A percentile compares a stretch with the other conserved stretches of the same genome.
Evolutionary conservation across 2,329 filamentous ascomycete genomes (phyloP).

Genomic region (Tolypocladium amazonense): DNA sequence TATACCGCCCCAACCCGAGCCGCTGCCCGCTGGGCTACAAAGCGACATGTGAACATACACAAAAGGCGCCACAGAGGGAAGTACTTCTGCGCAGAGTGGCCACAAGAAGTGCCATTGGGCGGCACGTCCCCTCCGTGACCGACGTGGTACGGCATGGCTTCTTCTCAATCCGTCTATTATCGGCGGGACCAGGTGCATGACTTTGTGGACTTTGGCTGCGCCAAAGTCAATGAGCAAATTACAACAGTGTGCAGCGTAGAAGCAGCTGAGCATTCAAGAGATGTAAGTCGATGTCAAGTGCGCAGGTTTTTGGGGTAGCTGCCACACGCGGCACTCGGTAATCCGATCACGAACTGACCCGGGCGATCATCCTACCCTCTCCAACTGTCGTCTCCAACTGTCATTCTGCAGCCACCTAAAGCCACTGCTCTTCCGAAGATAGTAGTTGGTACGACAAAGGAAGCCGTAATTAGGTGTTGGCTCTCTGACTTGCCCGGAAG

Average conservation of each 20-base stretch:
- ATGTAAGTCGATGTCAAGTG: not conserved
- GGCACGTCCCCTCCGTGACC: not conserved
- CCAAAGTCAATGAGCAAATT: not conserved
- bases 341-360: not conserved
- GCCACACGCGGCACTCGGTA: not conserved
- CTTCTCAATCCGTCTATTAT: not conserved
- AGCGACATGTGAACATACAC: slow-evolving; percentile 1
- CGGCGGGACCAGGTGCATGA: not conserved
- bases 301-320: not conserved
- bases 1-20: slow-evolving; percentile 1
- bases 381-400: not conserved
- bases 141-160: not conserved
- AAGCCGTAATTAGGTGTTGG: not conserved
- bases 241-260: too few species aligned
- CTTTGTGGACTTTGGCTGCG: not conserved
- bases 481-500: not conserved
- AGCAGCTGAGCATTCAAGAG: not conserved
- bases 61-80: not conserved
- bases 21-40: not conserved
- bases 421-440: not conserved
- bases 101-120: not conserved
- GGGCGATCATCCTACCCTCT: slow-evolving; percentile 5
- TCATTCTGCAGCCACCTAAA: not conserved
- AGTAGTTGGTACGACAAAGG: not conserved
- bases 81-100: not conserved